Evolutionary conservation across 2,329 filamentous ascomycete species (phyloP).

Genomic region (Xylariaceae sp.): DNA sequence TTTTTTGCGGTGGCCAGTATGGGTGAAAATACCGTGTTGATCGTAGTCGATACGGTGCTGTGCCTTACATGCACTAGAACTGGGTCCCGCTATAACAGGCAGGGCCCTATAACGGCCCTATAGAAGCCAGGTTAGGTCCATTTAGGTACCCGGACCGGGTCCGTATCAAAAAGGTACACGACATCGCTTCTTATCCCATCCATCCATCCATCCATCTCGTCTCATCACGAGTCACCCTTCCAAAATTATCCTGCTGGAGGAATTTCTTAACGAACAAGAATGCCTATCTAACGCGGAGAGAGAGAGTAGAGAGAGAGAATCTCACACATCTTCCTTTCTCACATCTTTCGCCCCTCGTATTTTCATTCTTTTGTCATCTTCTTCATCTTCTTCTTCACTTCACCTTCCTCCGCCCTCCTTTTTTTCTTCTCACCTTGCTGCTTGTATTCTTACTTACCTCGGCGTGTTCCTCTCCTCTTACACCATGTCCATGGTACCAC

Average conservation of each 20-base stretch:
- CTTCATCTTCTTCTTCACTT: not conserved
- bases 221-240: not conserved
- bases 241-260: not conserved
- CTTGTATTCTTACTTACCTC: not conserved
- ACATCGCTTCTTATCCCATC: not conserved
- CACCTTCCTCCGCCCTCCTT: not conserved
- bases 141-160: not conserved
- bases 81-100: not conserved
- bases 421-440: not conserved
- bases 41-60: not conserved
- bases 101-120: too few relatives aligned
- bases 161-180: not conserved
- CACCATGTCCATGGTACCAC: constrained; percentile 11
- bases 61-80: not conserved
- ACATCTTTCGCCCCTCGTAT: not conserved
- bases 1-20: too few relatives aligned
- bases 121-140: not conserved
- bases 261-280: constrained; percentile 14
- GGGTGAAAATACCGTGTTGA: not conserved
- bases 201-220: not conserved
- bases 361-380: not conserved
- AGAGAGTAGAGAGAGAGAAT: not conserved
- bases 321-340: not conserved
- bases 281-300: not conserved
- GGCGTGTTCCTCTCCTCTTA: not conserved